Conservation (phyloP, 192 early-diverging fungal species). For the Rhizophagus prolifer region DNA sequence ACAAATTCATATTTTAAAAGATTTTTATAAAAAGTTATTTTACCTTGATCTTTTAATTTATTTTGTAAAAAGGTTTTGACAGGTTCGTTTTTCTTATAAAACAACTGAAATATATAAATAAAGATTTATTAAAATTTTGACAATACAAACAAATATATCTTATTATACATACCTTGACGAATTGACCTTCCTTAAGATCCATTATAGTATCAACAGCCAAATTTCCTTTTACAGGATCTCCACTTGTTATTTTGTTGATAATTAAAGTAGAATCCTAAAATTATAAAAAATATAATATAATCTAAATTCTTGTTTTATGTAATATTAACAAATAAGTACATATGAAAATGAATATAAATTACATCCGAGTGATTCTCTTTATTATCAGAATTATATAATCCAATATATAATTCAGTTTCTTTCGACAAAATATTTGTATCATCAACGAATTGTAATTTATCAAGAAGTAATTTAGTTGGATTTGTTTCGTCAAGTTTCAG, state of each 20-base stretch:
- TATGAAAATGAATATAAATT: neutral
- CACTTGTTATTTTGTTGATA: slow-evolving; percentile 51
- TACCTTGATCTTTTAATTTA: neutral
- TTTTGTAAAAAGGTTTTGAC: neutral
- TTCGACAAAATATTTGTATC: slow-evolving; percentile 38
- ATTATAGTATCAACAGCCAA: slow-evolving; percentile 55
- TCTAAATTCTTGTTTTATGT: neutral
- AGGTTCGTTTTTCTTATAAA: neutral
- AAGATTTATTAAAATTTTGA: neutral
- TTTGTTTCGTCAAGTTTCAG: slow-evolving; percentile 51
- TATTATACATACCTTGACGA: slow-evolving; percentile 45
- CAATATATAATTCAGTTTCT: slow-evolving; percentile 57
- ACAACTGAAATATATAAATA: neutral
- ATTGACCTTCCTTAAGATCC: slow-evolving; percentile 50
- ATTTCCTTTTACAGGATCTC: slow-evolving; percentile 56
- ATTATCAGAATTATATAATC: slow-evolving; percentile 30
- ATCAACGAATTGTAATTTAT: slow-evolving; percentile 34
- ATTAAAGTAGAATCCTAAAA: slow-evolving; percentile 31
- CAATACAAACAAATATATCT: too few species aligned
- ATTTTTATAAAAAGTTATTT: neutral
- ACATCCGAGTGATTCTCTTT: slow-evolving; percentile 33
- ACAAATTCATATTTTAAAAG: neutral
- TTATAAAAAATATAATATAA: neutral
- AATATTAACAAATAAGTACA: neutral
- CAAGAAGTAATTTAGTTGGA: slow-evolving; percentile 48